Evolutionary conservation across 2,329 filamentous ascomycete species (phyloP).

Genomic region (Cryphonectria parasitica): DNA sequence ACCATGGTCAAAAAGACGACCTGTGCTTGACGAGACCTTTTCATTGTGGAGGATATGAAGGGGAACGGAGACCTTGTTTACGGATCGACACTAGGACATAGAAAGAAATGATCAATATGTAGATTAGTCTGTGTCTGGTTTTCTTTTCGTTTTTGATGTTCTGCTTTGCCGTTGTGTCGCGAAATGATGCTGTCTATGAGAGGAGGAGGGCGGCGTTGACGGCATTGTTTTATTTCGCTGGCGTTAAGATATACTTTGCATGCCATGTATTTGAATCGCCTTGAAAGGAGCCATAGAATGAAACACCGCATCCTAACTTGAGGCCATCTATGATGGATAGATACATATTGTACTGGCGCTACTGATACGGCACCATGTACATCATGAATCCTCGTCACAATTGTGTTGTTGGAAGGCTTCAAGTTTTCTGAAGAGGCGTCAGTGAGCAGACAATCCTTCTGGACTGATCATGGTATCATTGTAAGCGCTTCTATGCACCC

Average conservation of each 20-base stretch:
- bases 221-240: background rate
- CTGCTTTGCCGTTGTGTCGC: background rate
- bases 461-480: conserved; percentile 14
- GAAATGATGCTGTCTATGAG: background rate
- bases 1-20: background rate
- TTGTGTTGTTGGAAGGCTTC: background rate
- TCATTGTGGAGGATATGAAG: background rate
- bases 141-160: background rate
- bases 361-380: background rate
- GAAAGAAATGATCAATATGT: background rate
- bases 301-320: background rate
- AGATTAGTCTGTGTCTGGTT: background rate
- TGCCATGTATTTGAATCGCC: background rate
- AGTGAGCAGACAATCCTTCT: background rate
- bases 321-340: background rate
- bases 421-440: background rate
- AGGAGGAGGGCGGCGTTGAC: background rate
- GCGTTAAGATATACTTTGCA: background rate
- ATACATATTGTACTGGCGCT: background rate
- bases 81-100: background rate
- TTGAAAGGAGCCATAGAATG: background rate
- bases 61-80: background rate
- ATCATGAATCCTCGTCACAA: background rate
- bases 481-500: background rate
- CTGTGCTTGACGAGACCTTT: background rate